Evolutionary conservation across 495 filamentous ascomycete genomes (phyloP).

Genomic region (Hypoxylon crocopeplum): DNA sequence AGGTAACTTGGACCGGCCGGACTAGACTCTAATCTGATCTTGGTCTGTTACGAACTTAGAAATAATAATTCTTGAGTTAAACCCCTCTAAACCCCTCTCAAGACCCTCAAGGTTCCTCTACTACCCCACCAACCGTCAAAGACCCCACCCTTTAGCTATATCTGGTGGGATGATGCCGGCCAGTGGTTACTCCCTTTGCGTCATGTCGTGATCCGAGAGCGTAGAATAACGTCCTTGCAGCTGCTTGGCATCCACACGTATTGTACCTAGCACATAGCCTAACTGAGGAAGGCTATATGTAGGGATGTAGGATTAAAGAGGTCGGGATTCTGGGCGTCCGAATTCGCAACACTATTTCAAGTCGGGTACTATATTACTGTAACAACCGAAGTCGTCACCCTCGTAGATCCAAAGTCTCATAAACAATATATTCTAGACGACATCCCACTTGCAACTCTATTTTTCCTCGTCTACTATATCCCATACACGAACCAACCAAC

Average conservation of each 20-base stretch:
- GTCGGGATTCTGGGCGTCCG: conserved; percentile 6
- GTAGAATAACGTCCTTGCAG: conserved; percentile 7
- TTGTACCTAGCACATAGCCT: no score
- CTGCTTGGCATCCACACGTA: conserved; percentile 8
- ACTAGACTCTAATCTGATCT: no score
- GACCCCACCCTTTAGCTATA: neutral
- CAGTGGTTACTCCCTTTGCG: neutral
- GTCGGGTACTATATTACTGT: no score
- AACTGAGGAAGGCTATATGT: neutral
- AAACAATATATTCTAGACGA: conserved; percentile 9
- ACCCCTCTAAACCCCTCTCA: neutral
- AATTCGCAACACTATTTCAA: conserved; percentile 10
- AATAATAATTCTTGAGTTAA: no score
- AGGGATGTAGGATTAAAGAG: neutral
- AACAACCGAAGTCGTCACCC: neutral
- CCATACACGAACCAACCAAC: neutral
- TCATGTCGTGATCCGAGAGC: conserved; percentile 26
- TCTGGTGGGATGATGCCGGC: no score
- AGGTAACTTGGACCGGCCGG: no score
- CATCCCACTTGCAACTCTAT: conserved; percentile 5
- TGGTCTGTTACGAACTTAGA: conserved; percentile 5
- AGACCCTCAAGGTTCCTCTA: neutral
- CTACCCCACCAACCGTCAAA: neutral
- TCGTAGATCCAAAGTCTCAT: neutral
- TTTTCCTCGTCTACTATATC: neutral